Evolutionary conservation across 371 early-diverging fungal species (phyloP).

Genomic region (Syncephalastrum monosporum): DNA sequence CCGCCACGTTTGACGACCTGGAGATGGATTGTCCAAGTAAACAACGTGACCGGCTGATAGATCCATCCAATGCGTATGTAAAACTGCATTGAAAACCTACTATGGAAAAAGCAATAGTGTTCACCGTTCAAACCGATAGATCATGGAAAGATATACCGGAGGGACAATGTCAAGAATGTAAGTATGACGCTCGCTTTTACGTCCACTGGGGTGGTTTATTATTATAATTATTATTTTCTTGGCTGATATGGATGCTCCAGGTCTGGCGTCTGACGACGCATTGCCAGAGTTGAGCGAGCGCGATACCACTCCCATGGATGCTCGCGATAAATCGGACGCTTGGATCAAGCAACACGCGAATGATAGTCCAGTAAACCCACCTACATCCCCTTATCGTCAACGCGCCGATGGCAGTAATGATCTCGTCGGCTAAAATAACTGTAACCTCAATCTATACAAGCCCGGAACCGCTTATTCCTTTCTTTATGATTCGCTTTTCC

Average conservation of each 20-base stretch:
- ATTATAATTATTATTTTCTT: background rate
- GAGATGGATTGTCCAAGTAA: conserved; percentile 5
- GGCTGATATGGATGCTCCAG: background rate
- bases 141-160: conserved; percentile 7
- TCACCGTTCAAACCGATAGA: background rate
- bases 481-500: conserved; percentile 15
- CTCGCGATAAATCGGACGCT: conserved; percentile 13
- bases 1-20: conserved; percentile 1
- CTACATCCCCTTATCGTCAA: no score
- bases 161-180: conserved; percentile 4
- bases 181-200: background rate
- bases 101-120: background rate
- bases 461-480: conserved; percentile 3
- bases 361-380: background rate
- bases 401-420: no score
- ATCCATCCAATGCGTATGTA: conserved; percentile 5
- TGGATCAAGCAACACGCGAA: conserved; percentile 10
- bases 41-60: background rate
- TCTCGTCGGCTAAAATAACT: no score
- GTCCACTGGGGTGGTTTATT: background rate
- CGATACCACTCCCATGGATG: conserved; percentile 5
- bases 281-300: conserved; percentile 1
- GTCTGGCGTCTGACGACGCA: conserved; percentile 4
- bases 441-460: conserved; percentile 4
- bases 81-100: no score